A percentile compares a stretch with the other conserved stretches of the same genome.
phyloP scores from a whole-genome alignment of 441 rosid species.

The Adansonia grandidieri region DNA sequence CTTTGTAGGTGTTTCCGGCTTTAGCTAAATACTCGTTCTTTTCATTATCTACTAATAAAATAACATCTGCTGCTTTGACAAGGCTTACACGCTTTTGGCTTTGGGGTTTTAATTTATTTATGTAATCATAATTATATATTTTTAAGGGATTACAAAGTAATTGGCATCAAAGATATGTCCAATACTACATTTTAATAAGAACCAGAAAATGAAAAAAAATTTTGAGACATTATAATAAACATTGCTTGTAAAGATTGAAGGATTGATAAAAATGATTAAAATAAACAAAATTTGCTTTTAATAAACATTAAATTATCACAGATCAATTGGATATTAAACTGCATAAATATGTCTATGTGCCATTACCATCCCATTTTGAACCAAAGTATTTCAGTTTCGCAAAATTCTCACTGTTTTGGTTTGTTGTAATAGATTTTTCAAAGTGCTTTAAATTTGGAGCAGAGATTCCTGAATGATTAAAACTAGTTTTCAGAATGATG shows the following conservation, averaged over 20 bases:
- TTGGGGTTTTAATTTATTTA: background rate
- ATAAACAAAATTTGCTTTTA: background rate
- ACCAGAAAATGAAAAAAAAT: background rate
- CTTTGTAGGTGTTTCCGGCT: conserved; percentile 45
- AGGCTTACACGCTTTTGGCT: conserved; percentile 41
- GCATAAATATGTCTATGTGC: background rate
- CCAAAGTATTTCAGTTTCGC: background rate
- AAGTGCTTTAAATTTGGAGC: background rate
- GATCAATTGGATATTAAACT: background rate
- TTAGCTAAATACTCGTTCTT: conserved; percentile 21
- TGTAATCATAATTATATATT: background rate
- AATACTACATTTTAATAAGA: background rate
- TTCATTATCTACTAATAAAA: background rate
- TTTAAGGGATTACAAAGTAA: background rate
- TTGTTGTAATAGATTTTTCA: background rate
- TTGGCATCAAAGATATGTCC: conserved; percentile 12
- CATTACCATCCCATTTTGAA: background rate
- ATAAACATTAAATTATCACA: background rate
- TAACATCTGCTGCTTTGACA: conserved; percentile 39
- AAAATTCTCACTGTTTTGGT: background rate
- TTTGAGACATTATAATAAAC: background rate
- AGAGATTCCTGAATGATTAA: conserved; percentile 3
- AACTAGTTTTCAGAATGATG: too few relatives aligned
- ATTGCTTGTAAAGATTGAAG: background rate
- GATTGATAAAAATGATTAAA: background rate